phyloP scores from a whole-genome alignment of 805 yeast genomes.

The Kluyveromyces nonfermentans region DNA sequence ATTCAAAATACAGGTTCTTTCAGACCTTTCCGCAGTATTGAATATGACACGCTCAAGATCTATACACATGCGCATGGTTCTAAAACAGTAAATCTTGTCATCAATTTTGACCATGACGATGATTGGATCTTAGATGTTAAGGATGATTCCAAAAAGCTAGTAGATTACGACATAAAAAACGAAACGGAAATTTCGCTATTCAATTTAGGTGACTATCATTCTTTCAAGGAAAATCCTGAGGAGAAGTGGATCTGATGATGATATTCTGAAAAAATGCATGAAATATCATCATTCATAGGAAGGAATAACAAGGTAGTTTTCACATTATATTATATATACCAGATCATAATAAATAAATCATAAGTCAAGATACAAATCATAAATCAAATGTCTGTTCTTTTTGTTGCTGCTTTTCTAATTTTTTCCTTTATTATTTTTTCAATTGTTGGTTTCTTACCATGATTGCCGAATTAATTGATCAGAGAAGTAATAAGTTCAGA shows the following conservation, averaged over 20 bases:
- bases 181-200: conserved; percentile 90
- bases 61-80: conserved; percentile 94
- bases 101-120: conserved; percentile 78
- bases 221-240: conserved; percentile 71
- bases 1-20: conserved; percentile 53
- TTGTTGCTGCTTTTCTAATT: too few relatives aligned
- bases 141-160: conserved; percentile 34
- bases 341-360: not conserved
- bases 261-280: not conserved
- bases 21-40: conserved; percentile 74
- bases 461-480: too few relatives aligned
- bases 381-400: not conserved
- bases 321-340: conserved; percentile 1
- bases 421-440: too few relatives aligned
- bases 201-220: conserved; percentile 55
- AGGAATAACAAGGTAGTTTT: not conserved
- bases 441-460: too few relatives aligned
- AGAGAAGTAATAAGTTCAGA: conserved; percentile 18
- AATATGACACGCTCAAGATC: conserved; percentile 67
- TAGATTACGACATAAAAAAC: conserved; percentile 56
- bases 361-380: conserved; percentile 1
- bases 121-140: conserved; percentile 48
- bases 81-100: conserved; percentile 84
- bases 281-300: not conserved
- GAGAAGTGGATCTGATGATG: conserved; percentile 66